Evolutionary conservation across 345 rosid genomes (phyloP), one percentile per base, ranked within the genome.

Genomic region (Brassica juncea): DNA sequence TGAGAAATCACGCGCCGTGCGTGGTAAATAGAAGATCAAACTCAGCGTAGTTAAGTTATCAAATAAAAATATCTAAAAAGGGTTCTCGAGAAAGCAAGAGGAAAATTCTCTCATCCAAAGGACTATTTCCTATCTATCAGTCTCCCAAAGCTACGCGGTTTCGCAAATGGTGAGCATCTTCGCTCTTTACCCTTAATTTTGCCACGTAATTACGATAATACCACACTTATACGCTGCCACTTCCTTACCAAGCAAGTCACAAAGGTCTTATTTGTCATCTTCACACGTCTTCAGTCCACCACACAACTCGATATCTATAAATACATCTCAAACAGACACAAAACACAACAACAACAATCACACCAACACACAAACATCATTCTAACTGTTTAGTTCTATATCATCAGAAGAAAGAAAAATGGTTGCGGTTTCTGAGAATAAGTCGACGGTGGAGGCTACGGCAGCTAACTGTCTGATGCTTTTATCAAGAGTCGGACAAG

Each of bases 381-480:
- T 67, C 31, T 15, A 11, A 35, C 19, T 23, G 11, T 27, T 57
- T 25, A 21, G 30, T 23, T 31, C 32, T 32, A 16, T 68, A 16
- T 68, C 23, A 77, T 71, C 34, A 62, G 15, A 30, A 15, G 19
- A 32, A 16, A 21, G 55, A 30, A 70, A 31, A 39, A 79, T 81
- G 83, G 73, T 71, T 58, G 73, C 69, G 0, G 67, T 70, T 57
- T 73, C 69, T 10, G 94, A 86, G 67, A 80, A 6, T 82, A 73
- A 71, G 49, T 74, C 27, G 61, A 76, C 8, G 74, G 47, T 19
- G 65, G 71, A 58, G 84, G 73, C 67, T 3, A 86, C 25, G 8
- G 72, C 80, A 68, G 82, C 83, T 66, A 86, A 81, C 2, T 88
- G 89, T 69, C 72, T 94, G 86, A 89, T 92, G 92, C 83, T 94